Base-by-base conservation (phyloP, 1,284 basidiomycete genomes). In the Agaricales sp. region DNA sequence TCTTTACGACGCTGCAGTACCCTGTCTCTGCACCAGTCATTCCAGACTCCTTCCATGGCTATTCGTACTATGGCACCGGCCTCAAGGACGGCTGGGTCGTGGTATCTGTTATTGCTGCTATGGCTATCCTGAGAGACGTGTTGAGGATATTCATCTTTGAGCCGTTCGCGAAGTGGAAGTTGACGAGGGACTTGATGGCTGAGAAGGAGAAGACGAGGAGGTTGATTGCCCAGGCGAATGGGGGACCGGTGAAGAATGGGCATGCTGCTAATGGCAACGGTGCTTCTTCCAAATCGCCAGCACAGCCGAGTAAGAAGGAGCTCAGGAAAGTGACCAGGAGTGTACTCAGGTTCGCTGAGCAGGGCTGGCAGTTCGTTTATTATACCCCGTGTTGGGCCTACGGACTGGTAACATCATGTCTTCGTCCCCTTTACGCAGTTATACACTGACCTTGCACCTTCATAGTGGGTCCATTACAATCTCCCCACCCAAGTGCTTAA, bases 271-370 rank as follows among this genome's bases (percentile, higher is more conserved):
- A 67, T 47, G 63, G 61, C 39, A 62, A 66, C 43, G 62, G 60
- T 11, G 57, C 57, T 41, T 67, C 67, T 51, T 64, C 63, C 62
- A 49, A 47, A 49, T 51, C 45, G 44, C 43, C 46, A 45, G 20
- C 57, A 11, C 50, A 52, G 21, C 57, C 61, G 19, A 61, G 66
- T 12, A 59, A 63, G 54, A 70, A 68, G 53, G 75, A 85, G 57
- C 66, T 72, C 8, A 74, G 69, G 43, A 73, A 68, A 54, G 67
- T 88, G 53, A 77, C 84, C 49, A 77, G 87, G 61, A 83, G 79
- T 54, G 80, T 92, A 41, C 64, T 87, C 45, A 75, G 95, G 53
- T 98, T 98, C 61, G 90, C 92, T 2, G 95, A 98, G 66, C 95
- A 99, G 67, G 87, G 90, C 47, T 99, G 92, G 90, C 80, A 81